phyloP scores from a whole-genome alignment of 2,329 filamentous ascomycete genomes.

The Xylaria multiplex region DNA sequence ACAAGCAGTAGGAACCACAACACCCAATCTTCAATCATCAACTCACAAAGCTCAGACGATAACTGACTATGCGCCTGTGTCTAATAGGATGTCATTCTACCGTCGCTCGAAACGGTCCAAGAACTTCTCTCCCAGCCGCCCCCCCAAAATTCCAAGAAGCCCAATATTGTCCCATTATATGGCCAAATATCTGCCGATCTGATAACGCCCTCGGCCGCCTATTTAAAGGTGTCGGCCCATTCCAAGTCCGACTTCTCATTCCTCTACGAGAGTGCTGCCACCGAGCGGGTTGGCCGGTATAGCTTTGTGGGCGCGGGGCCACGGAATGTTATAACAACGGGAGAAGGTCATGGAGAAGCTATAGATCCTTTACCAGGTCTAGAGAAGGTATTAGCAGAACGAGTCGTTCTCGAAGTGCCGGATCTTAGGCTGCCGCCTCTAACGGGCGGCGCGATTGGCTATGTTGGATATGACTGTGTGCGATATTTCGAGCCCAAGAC shows the following conservation, averaged over 20 bases:
- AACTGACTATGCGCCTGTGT: slow-evolving; percentile 16
- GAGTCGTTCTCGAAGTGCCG: slow-evolving; percentile 83
- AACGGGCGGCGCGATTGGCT: slow-evolving; percentile 92
- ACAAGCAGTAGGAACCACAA: slow-evolving; percentile 37
- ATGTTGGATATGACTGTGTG: slow-evolving; percentile 97
- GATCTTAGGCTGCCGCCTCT: slow-evolving; percentile 84
- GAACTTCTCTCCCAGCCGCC: slow-evolving; percentile 54
- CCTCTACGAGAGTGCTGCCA: slow-evolving; percentile 94
- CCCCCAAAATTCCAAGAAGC: slow-evolving; percentile 49
- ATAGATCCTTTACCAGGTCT: slow-evolving; percentile 86
- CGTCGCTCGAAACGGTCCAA: slow-evolving; percentile 59
- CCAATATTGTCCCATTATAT: slow-evolving; percentile 84
- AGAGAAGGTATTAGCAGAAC: slow-evolving; percentile 80
- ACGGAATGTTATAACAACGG: slow-evolving; percentile 85
- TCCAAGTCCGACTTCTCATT: slow-evolving; percentile 84
- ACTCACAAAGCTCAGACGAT: not conserved
- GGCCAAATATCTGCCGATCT: slow-evolving; percentile 90
- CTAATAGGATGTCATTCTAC: slow-evolving; percentile 54
- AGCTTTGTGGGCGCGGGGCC: slow-evolving; percentile 90
- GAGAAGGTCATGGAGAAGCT: slow-evolving; percentile 84
- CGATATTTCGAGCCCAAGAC: slow-evolving; percentile 98
- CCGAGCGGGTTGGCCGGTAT: slow-evolving; percentile 92
- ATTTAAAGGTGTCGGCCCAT: slow-evolving; percentile 86
- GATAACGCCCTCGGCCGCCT: slow-evolving; percentile 92
- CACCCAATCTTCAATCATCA: slow-evolving; percentile 9